These are phyloP conservation scores for Raddia guianensis DNA, from an alignment of 176 grass and related monocot species.

Conservation along the genomic window DNA sequence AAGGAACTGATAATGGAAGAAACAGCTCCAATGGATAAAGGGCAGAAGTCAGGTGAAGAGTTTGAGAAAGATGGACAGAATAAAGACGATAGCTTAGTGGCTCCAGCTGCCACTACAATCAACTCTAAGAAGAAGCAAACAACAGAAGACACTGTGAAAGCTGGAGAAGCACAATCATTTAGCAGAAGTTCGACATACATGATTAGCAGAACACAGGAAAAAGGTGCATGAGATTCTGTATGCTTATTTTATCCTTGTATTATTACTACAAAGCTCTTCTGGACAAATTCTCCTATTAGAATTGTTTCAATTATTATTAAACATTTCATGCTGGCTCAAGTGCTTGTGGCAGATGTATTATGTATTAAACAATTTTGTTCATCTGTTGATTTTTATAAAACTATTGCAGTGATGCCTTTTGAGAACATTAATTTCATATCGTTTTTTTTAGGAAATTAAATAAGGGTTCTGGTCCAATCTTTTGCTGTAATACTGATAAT, in stretches of 20 bases:
- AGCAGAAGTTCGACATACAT: neutral
- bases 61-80: neutral
- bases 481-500: conserved; percentile 4
- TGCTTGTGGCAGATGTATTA: neutral
- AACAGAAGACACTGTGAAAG: conserved; percentile 20
- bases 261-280: conserved; percentile 2
- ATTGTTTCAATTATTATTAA: neutral
- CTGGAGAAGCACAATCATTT: neutral
- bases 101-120: conserved; percentile 8
- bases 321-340: neutral
- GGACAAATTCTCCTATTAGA: neutral
- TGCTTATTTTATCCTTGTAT: neutral
- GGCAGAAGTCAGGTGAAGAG: neutral
- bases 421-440: neutral
- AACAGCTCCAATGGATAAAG: neutral
- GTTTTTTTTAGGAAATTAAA: neutral
- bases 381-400: neutral
- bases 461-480: neutral
- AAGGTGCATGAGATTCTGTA: conserved; percentile 36
- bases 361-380: conserved; percentile 3
- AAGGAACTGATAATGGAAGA: conserved; percentile 16
- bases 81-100: neutral
- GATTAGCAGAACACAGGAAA: neutral
- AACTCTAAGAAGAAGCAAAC: conserved; percentile 22
- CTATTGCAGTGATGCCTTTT: neutral